Conservation (phyloP, 2,329 filamentous ascomycete species). For the Aureobasidium sp. region DNA sequence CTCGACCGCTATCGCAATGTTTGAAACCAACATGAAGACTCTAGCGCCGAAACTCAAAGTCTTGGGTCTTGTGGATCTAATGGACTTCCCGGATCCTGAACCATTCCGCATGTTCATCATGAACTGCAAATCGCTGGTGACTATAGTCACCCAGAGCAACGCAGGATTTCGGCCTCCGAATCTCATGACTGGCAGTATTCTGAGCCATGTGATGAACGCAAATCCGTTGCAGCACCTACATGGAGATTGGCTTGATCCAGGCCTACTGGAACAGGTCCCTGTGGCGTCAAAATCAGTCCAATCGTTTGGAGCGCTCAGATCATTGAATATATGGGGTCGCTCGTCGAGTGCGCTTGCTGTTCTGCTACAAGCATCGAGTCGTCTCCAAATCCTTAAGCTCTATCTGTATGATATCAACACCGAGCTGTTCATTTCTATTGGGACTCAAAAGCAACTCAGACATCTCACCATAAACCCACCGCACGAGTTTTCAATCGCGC, state of each 20-base stretch:
- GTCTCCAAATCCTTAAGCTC: neutral
- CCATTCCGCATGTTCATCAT: neutral
- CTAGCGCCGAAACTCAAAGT: neutral
- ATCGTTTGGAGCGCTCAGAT: neutral
- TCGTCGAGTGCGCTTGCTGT: neutral
- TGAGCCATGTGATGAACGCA: neutral
- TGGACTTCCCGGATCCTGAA: neutral
- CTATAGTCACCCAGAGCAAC: neutral
- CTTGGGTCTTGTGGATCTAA: neutral
- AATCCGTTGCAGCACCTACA: neutral
- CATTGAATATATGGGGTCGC: neutral
- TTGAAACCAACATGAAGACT: neutral
- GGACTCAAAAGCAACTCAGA: neutral
- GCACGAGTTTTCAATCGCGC: neutral
- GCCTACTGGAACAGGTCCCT: neutral
- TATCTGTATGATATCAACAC: neutral
- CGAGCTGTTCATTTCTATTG: neutral
- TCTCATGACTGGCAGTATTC: neutral
- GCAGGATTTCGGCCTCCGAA: neutral
- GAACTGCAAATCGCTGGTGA: neutral
- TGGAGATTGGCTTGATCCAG: neutral
- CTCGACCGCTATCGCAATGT: neutral
- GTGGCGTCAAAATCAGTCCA: neutral
- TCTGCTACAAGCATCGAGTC: neutral
- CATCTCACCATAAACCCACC: neutral